These are phyloP conservation scores for Dunaliella primolecta DNA, from an alignment of 139 green algal species.

Conservation along the genomic window DNA sequence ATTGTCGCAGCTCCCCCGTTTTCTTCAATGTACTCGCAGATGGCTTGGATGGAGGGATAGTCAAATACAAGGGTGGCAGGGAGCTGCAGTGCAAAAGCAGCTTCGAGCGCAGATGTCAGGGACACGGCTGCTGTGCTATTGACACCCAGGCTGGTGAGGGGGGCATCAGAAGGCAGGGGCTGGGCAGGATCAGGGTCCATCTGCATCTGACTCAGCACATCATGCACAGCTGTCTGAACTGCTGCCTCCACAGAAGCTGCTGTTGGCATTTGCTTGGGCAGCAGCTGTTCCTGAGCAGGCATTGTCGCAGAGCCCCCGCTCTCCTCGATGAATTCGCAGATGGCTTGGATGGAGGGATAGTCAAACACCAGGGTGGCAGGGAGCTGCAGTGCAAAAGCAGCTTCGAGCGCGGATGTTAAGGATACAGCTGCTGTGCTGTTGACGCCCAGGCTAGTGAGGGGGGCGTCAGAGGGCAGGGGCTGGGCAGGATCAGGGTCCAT, in stretches of 20 bases:
- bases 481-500: not conserved
- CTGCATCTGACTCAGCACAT: not conserved
- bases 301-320: not conserved
- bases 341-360: slow-evolving; percentile 46
- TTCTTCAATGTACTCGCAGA: slow-evolving; percentile 5
- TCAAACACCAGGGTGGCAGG: slow-evolving; percentile 63
- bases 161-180: not conserved
- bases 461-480: not conserved
- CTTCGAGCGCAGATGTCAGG: slow-evolving; percentile 48
- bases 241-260: not conserved
- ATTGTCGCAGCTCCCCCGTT: not conserved
- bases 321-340: slow-evolving; percentile 29
- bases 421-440: slow-evolving; percentile 50
- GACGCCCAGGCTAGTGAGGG: slow-evolving; percentile 50
- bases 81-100: slow-evolving; percentile 28
- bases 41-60: slow-evolving; percentile 39
- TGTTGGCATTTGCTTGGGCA: too few relatives aligned
- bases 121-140: slow-evolving; percentile 37
- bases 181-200: not conserved
- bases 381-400: slow-evolving; percentile 32
- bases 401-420: slow-evolving; percentile 38
- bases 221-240: not conserved
- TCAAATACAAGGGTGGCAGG: slow-evolving; percentile 49
- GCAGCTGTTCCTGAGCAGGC: not conserved
- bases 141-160: slow-evolving; percentile 8